A percentile compares a stretch with the other conserved stretches of the same genome.
phyloP scores from a whole-genome alignment of 768 basidiomycete species.

The Trametes sanguinea region DNA sequence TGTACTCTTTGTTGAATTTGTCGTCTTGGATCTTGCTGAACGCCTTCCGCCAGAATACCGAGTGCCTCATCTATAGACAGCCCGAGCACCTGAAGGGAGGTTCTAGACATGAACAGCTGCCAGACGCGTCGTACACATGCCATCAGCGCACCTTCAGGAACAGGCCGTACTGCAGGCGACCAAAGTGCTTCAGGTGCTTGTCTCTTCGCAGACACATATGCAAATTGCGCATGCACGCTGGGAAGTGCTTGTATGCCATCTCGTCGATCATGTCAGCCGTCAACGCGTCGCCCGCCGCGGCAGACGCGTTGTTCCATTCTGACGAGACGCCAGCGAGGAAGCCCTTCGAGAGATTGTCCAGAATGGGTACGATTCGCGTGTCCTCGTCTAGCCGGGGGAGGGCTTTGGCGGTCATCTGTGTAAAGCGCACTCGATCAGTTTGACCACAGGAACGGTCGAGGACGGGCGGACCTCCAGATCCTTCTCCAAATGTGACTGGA shows the following conservation, averaged over 20 bases:
- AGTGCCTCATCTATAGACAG: constrained; percentile 93
- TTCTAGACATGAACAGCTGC: background rate
- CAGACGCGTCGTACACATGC: background rate
- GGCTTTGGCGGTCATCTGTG: constrained; percentile 78
- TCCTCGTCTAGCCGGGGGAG: constrained; percentile 95
- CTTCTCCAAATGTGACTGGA: constrained; percentile 67
- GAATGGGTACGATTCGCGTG: constrained; percentile 82
- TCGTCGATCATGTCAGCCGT: constrained; percentile 95
- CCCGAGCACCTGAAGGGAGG: constrained; percentile 72
- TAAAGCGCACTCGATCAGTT: no score
- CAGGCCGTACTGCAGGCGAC: constrained; percentile 85
- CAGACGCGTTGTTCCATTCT: constrained; percentile 67
- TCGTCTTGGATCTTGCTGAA: constrained; percentile 84
- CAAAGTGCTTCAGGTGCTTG: constrained; percentile 90
- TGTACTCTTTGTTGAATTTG: constrained; percentile 97
- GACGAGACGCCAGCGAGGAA: constrained; percentile 90
- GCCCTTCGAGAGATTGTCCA: constrained; percentile 89
- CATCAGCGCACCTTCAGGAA: constrained; percentile 80
- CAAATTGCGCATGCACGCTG: constrained; percentile 90
- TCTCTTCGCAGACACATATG: constrained; percentile 78
- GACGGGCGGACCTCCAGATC: constrained; percentile 67
- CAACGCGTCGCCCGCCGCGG: constrained; percentile 62
- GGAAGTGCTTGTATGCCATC: constrained; percentile 86
- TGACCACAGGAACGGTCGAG: background rate
- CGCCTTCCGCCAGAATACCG: constrained; percentile 87